Evolutionary conservation across 805 yeast species (phyloP).

Genomic region (Zygoascus ofunaensis): DNA sequence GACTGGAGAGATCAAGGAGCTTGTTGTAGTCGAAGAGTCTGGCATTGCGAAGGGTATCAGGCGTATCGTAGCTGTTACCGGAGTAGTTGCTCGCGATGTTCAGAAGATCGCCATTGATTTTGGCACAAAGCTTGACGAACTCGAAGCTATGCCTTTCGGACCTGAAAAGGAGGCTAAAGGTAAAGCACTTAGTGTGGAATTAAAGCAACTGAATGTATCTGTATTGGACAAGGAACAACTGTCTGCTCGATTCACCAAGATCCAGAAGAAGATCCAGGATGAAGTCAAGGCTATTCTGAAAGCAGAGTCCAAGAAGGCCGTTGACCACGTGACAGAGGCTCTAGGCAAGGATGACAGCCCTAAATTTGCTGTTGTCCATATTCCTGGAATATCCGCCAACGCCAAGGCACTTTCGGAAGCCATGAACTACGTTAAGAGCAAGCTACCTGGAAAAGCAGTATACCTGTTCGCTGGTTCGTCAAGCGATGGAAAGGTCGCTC

Average conservation of each 20-base stretch:
- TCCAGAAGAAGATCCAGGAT: slow-evolving; percentile 83
- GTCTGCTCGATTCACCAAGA: slow-evolving; percentile 60
- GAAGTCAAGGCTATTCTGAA: slow-evolving; percentile 81
- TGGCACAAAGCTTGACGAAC: slow-evolving; percentile 47
- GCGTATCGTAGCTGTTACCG: slow-evolving; percentile 96
- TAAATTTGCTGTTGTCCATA: slow-evolving; percentile 55
- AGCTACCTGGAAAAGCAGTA: slow-evolving; percentile 62
- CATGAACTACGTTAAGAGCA: slow-evolving; percentile 69
- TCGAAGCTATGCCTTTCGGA: slow-evolving; percentile 60
- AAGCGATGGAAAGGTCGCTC: slow-evolving; percentile 76
- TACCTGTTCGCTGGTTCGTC: slow-evolving; percentile 53
- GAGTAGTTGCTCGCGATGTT: slow-evolving; percentile 80
- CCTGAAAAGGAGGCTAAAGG: slow-evolving; percentile 70
- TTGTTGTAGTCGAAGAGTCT: slow-evolving; percentile 84
- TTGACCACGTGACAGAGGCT: slow-evolving; percentile 66
- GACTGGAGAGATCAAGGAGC: slow-evolving; percentile 87
- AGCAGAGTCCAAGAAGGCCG: slow-evolving; percentile 72
- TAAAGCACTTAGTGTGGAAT: slow-evolving; percentile 74
- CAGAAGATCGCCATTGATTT: slow-evolving; percentile 76
- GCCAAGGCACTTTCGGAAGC: slow-evolving; percentile 95
- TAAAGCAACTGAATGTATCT: slow-evolving; percentile 76
- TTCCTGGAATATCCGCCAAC: slow-evolving; percentile 62
- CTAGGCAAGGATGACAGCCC: slow-evolving; percentile 48
- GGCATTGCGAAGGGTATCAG: slow-evolving; percentile 99
- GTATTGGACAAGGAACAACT: slow-evolving; percentile 70